A percentile compares a stretch with the other conserved stretches of the same genome.
Conservation (phyloP, 345 rosid genomes). For the Excoecaria cochinchinensis region DNA sequence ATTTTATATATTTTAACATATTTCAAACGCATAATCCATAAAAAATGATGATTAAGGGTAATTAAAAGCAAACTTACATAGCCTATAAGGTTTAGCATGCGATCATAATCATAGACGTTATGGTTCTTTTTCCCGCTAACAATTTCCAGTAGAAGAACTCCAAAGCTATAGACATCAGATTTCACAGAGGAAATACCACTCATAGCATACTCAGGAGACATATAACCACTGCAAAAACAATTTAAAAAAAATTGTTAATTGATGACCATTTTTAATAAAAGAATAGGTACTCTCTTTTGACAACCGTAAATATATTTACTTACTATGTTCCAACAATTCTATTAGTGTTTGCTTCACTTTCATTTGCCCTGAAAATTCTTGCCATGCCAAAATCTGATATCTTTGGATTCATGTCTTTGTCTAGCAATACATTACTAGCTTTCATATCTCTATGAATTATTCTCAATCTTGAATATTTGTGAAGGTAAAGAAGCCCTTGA, state of each 20-base stretch:
- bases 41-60: neutral
- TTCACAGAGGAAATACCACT: conserved; percentile 26
- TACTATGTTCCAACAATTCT: neutral
- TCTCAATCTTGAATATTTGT: conserved; percentile 11
- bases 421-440: conserved; percentile 11
- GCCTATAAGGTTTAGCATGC: conserved; percentile 15
- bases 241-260: too few species aligned
- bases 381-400: conserved; percentile 29
- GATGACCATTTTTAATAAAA: neutral
- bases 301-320: neutral
- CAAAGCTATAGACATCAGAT: conserved; percentile 29
- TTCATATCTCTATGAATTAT: conserved; percentile 24
- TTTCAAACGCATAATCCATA: neutral
- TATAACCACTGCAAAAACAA: conserved; percentile 16
- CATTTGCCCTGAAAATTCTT: conserved; percentile 11
- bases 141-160: conserved; percentile 21
- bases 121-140: conserved; percentile 21
- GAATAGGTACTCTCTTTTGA: neutral
- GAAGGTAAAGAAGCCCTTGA: conserved; percentile 20
- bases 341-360: neutral
- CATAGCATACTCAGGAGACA: conserved; percentile 26
- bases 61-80: conserved; percentile 9
- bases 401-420: conserved; percentile 8
- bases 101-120: neutral
- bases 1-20: neutral